A percentile compares a stretch with the other conserved stretches of the same genome.
phyloP scores from a whole-genome alignment of 148 eudicot species.

The Rhododendron kiyosumense region DNA sequence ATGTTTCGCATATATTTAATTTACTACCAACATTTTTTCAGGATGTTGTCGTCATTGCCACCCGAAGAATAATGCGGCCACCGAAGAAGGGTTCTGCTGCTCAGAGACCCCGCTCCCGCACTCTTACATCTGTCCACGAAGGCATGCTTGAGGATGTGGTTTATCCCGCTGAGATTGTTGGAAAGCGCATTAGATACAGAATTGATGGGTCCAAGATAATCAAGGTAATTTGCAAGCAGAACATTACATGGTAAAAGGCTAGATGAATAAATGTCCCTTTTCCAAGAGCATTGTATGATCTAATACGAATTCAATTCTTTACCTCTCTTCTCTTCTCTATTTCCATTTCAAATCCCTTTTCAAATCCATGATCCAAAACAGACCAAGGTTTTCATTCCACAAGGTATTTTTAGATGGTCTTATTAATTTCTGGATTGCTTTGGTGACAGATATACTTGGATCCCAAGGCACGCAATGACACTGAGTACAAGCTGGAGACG shows the following conservation, averaged over 20 bases:
- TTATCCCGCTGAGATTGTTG: slow-evolving; percentile 81
- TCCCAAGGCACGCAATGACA: slow-evolving; percentile 56
- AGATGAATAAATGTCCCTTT: not conserved
- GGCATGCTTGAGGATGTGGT: slow-evolving; percentile 77
- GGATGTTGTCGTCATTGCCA: slow-evolving; percentile 78
- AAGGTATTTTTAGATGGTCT: not conserved
- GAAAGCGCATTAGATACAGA: slow-evolving; percentile 76
- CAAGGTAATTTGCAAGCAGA: slow-evolving; percentile 41
- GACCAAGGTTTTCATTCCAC: not conserved
- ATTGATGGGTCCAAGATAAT: slow-evolving; percentile 76
- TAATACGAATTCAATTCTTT: not conserved
- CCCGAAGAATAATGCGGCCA: slow-evolving; percentile 70
- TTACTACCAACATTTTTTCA: slow-evolving; percentile 6
- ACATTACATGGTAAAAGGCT: not conserved
- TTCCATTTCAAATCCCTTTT: not conserved
- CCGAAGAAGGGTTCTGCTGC: slow-evolving; percentile 88
- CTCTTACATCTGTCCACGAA: slow-evolving; percentile 82
- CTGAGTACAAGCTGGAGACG: slow-evolving; percentile 63
- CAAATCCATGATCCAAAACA: not conserved
- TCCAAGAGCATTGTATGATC: not conserved
- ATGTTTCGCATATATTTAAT: not conserved
- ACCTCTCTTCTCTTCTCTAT: not conserved
- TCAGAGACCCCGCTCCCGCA: slow-evolving; percentile 69
- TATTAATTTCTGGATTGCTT: not conserved
- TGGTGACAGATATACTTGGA: slow-evolving; percentile 61